Percentiles rank a stretch among this genome's conserved stretches.
Conservation (phyloP, 2,329 filamentous ascomycete genomes). For the Trichoderma sp. region DNA sequence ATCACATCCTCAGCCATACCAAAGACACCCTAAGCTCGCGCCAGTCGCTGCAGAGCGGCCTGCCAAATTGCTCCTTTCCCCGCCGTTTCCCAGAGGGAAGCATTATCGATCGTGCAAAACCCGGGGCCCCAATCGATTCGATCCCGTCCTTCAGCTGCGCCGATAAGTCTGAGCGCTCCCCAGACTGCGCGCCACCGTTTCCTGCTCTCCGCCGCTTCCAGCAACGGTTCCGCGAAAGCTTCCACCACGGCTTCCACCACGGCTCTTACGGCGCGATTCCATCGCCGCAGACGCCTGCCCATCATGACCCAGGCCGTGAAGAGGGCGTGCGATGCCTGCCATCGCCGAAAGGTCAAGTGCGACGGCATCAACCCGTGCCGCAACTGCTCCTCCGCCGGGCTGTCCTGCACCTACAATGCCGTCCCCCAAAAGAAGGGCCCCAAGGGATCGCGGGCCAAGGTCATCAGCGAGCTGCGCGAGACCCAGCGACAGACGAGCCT, state of each 20-base stretch:
- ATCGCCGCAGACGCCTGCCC: constrained; percentile 15
- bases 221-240: background rate
- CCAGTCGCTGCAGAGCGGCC: constrained; percentile 12
- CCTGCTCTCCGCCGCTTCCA: background rate
- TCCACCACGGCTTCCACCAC: background rate
- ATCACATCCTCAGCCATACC: background rate
- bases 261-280: background rate
- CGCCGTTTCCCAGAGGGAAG: background rate
- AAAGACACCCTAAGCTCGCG: background rate
- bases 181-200: constrained; percentile 13
- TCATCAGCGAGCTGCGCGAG: constrained; percentile 72
- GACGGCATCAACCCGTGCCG: constrained; percentile 70
- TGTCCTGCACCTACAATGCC: constrained; percentile 73
- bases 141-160: background rate
- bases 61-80: constrained; percentile 3
- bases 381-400: constrained; percentile 67
- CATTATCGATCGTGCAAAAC: constrained; percentile 2
- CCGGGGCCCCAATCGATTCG: constrained; percentile 4
- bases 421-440: constrained; percentile 77
- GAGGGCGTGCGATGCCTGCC: constrained; percentile 71
- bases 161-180: constrained; percentile 22
- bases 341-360: constrained; percentile 74
- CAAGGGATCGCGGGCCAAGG: constrained; percentile 72
- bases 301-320: constrained; percentile 57
- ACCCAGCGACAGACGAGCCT: constrained; percentile 67